Conservation (phyloP, 192 early-diverging fungal genomes). For the Coemansia sp. region DNA sequence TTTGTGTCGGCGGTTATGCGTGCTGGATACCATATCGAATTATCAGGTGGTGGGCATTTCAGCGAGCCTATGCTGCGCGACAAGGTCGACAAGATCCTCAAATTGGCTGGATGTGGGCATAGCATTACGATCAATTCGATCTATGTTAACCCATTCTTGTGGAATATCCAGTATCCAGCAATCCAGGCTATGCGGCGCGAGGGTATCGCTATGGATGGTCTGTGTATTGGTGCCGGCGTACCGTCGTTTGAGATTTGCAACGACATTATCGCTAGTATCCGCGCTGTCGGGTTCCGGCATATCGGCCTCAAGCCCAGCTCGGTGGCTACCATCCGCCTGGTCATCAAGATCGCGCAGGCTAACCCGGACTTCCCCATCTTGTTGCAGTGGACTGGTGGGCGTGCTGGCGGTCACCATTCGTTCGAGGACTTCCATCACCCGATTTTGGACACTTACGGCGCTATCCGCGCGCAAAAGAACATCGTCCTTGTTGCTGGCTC, state of each 20-base stretch:
- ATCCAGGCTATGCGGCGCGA: slow-evolving; percentile 77
- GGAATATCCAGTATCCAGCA: slow-evolving; percentile 80
- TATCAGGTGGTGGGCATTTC: slow-evolving; percentile 91
- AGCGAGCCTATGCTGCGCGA: slow-evolving; percentile 67
- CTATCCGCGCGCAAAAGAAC: slow-evolving; percentile 78
- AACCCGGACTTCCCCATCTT: slow-evolving; percentile 87
- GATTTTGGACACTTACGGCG: slow-evolving; percentile 68
- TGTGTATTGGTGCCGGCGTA: slow-evolving; percentile 91
- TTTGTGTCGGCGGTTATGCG: slow-evolving; percentile 87
- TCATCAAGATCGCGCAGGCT: slow-evolving; percentile 82
- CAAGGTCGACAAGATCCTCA: slow-evolving; percentile 76
- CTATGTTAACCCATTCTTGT: slow-evolving; percentile 87
- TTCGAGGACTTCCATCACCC: slow-evolving; percentile 95
- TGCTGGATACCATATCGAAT: slow-evolving; percentile 89
- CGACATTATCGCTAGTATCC: slow-evolving; percentile 76
- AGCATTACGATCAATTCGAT: slow-evolving; percentile 86
- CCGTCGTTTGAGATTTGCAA: slow-evolving; percentile 81
- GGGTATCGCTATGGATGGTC: slow-evolving; percentile 87
- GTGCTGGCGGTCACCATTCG: slow-evolving; percentile 96
- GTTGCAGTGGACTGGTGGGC: slow-evolving; percentile 96
- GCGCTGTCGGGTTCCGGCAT: slow-evolving; percentile 76
- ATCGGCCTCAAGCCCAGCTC: slow-evolving; percentile 84
- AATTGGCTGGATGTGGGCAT: slow-evolving; percentile 63
- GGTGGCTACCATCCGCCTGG: slow-evolving; percentile 74
- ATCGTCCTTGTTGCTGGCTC: slow-evolving; percentile 87